phyloP scores from a whole-genome alignment of 2,329 filamentous ascomycete species.

The Lachnellula suecica region DNA sequence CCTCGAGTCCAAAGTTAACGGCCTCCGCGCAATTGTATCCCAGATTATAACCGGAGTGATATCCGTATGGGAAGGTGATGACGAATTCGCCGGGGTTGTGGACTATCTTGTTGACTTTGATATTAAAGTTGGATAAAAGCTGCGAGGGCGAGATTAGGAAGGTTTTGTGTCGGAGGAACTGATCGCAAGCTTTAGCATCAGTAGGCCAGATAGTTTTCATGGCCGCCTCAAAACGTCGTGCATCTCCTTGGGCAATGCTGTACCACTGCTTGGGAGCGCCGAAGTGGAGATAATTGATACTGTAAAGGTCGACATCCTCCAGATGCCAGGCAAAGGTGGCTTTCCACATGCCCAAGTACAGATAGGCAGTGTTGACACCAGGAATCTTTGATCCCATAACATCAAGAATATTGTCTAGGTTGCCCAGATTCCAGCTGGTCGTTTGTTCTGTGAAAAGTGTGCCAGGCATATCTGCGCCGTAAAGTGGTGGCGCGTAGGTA shows the following conservation, averaged over 20 bases:
- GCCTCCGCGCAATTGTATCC: constrained; percentile 99
- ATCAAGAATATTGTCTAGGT: constrained; percentile 89
- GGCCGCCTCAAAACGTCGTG: constrained; percentile 85
- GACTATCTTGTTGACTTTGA: constrained; percentile 93
- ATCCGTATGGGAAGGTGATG: constrained; percentile 97
- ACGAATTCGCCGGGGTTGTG: constrained; percentile 98
- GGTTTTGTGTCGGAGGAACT: constrained; percentile 96
- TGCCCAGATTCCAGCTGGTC: constrained; percentile 89
- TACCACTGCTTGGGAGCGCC: constrained; percentile 99
- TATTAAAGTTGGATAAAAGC: constrained; percentile 83
- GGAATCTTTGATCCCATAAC: constrained; percentile 94
- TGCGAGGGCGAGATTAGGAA: constrained; percentile 93
- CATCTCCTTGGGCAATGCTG: constrained; percentile 95
- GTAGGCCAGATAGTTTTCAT: constrained; percentile 96
- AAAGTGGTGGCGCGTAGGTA: constrained; percentile 91
- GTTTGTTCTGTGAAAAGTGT: constrained; percentile 88
- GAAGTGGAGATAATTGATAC: constrained; percentile 99
- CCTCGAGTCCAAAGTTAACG: constrained; percentile 95
- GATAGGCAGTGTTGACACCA: constrained; percentile 95
- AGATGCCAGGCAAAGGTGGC: constrained; percentile 99
- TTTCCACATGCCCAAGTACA: constrained; percentile 99
- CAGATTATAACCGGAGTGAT: constrained; percentile 96
- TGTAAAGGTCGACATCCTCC: constrained; percentile 98
- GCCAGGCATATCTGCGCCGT: constrained; percentile 94
- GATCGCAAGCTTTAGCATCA: constrained; percentile 92